These are phyloP conservation scores for Neoboletus subvelutipes DNA, from an alignment of 768 basidiomycete species.

Conservation along the genomic window DNA sequence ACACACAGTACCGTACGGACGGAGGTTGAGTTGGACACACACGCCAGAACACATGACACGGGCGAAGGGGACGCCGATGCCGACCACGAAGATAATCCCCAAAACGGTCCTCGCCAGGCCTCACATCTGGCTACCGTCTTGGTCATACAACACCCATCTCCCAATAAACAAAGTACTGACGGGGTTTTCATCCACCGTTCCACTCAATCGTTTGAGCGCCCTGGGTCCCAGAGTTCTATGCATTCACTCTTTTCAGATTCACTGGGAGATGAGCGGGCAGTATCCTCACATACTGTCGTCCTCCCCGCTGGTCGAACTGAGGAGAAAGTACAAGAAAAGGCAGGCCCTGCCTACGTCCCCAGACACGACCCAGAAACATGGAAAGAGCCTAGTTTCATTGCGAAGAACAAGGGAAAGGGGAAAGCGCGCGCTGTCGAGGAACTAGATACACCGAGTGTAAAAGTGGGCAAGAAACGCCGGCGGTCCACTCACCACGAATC, in stretches of 20 bases:
- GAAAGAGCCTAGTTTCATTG: conserved; percentile 34
- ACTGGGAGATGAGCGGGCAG: not conserved
- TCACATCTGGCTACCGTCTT: not conserved
- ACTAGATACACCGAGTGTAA: not conserved
- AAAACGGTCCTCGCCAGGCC: not conserved
- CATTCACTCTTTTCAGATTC: conserved; percentile 30
- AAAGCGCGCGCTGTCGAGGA: conserved; percentile 14
- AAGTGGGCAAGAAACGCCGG: conserved; percentile 17
- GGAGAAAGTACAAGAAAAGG: not conserved
- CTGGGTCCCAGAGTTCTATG: conserved; percentile 14
- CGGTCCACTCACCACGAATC: conserved; percentile 7
- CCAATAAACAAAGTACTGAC: not conserved
- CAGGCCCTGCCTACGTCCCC: not conserved
- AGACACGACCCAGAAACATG: conserved; percentile 31
- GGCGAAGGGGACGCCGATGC: not conserved
- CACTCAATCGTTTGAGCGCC: not conserved
- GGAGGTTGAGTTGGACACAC: not conserved
- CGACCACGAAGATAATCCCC: not conserved
- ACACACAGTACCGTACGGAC: not conserved
- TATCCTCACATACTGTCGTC: not conserved
- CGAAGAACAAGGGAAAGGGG: conserved; percentile 20
- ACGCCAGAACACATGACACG: not conserved
- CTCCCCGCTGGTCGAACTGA: not conserved
- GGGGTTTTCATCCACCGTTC: not conserved
- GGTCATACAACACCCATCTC: not conserved